Evolutionary conservation across 164 flowering plant species (phyloP).

Genomic region (Magnolia sinica): DNA sequence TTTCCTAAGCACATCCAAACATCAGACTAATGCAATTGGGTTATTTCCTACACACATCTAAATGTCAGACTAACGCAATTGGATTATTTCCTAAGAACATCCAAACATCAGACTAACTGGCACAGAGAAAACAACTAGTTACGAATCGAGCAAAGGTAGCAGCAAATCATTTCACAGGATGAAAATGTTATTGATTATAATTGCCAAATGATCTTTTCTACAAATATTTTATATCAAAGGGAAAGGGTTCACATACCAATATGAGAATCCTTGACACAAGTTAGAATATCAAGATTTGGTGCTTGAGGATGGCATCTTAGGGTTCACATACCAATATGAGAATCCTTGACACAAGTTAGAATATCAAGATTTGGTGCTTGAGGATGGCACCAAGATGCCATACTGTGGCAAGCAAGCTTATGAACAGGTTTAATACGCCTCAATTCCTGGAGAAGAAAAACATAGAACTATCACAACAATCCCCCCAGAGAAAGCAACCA

Average conservation of each 20-base stretch:
- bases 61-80: no score
- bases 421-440: slow-evolving; percentile 96
- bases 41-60: no score
- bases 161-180: not conserved
- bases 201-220: not conserved
- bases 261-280: slow-evolving; percentile 97
- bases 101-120: no score
- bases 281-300: slow-evolving; percentile 91
- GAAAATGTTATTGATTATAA: not conserved
- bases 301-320: slow-evolving; percentile 96
- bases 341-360: slow-evolving; percentile 96
- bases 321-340: slow-evolving; percentile 76
- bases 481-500: slow-evolving; percentile 1
- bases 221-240: not conserved
- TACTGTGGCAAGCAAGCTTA: slow-evolving; percentile 87
- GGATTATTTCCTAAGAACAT: no score
- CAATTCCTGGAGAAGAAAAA: slow-evolving; percentile 55
- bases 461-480: slow-evolving; percentile 4
- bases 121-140: no score
- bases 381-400: slow-evolving; percentile 99
- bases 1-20: no score
- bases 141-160: slow-evolving; percentile 4
- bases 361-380: slow-evolving; percentile 97
- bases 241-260: slow-evolving; percentile 55
- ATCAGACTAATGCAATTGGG: no score